Base-by-base conservation (phyloP, 2,329 filamentous ascomycete genomes). In the Paramyrothecium roridum region DNA sequence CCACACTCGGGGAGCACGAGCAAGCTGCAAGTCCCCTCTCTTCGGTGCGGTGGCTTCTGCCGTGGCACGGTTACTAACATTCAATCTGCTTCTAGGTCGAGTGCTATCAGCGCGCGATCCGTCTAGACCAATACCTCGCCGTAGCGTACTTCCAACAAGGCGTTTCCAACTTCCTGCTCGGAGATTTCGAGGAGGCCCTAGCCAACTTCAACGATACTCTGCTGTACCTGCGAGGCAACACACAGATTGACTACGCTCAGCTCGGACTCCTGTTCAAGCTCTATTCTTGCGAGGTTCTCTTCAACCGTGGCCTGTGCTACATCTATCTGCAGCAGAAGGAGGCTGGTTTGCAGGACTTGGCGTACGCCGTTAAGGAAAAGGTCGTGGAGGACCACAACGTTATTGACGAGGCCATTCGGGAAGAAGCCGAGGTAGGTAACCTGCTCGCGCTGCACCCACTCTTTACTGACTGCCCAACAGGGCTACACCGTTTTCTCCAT, bases 401-500 rank as follows among this genome's bases (percentile, higher is more conserved):
- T 60, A 99, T 99, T 62, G 93, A 99, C 66, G 95, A 99, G 73
- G 95, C 95, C 4, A 98, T 99, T 62, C 80, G 84, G 53, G 95
- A 98, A 70, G 87, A 93, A 66, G 95, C 95, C 57, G 92, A 97
- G 82, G 91, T 95, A 80, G 60, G 79, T 57, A 19, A 20, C 40
- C 51, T 46, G 13, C 48, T 20, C 4, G 12, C 30, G 34, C 21
- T 10, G 10, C 20, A 26, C 12, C 7, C 16, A 20, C 34, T 21
- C 3, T 16, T 8, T n/a, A 8, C 34, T 54, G 26, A 21, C 50
- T 65, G 54, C 45, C 16, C 54, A 37, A 3, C 58, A 96, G 90
- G 95, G 93, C 49, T 99, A 99, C 69, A 98, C 95, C 1, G 95
- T 99, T 46, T 99, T 99, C 76, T 98, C 93, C 0, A 98, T 98